Conservation (phyloP, 768 basidiomycete species). For the Rhizopogon vulgaris region DNA sequence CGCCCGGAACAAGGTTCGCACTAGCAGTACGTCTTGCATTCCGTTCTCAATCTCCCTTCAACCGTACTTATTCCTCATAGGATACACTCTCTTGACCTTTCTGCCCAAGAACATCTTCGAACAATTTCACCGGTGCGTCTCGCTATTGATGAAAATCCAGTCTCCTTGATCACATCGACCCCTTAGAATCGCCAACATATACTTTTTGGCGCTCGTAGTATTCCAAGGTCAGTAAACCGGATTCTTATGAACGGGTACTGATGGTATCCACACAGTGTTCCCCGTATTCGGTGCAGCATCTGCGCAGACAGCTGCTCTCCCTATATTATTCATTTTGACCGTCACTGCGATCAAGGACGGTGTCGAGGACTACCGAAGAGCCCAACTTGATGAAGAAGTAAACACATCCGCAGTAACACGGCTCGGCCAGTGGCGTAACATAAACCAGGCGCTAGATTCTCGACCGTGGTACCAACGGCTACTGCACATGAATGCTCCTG, state of each 20-base stretch:
- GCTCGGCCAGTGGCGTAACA: constrained; percentile 83
- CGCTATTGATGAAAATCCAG: neutral
- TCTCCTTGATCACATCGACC: constrained; percentile 2
- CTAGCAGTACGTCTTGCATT: constrained; percentile 63
- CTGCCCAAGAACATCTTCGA: constrained; percentile 92
- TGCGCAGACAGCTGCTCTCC: constrained; percentile 76
- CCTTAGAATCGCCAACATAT: constrained; percentile 80
- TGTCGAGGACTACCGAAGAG: constrained; percentile 92
- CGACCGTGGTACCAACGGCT: constrained; percentile 71
- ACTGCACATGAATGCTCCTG: constrained; percentile 65
- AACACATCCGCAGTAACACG: constrained; percentile 93
- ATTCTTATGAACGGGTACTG: constrained; percentile 1
- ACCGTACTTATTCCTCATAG: constrained; percentile 29
- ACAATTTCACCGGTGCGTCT: constrained; percentile 78
- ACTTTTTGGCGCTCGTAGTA: constrained; percentile 80
- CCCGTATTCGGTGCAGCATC: constrained; percentile 86
- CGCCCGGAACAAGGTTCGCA: constrained; percentile 88
- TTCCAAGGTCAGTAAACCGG: constrained; percentile 53
- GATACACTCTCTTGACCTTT: constrained; percentile 89
- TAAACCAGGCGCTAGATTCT: constrained; percentile 78
- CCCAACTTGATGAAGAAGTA: constrained; percentile 82
- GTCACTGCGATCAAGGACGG: constrained; percentile 96
- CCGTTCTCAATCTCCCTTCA: neutral
- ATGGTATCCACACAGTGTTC: constrained; percentile 50
- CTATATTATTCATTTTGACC: constrained; percentile 77